Evolutionary conservation across 345 rosid genomes (phyloP).

Genomic region (Odontarrhena argentea): DNA sequence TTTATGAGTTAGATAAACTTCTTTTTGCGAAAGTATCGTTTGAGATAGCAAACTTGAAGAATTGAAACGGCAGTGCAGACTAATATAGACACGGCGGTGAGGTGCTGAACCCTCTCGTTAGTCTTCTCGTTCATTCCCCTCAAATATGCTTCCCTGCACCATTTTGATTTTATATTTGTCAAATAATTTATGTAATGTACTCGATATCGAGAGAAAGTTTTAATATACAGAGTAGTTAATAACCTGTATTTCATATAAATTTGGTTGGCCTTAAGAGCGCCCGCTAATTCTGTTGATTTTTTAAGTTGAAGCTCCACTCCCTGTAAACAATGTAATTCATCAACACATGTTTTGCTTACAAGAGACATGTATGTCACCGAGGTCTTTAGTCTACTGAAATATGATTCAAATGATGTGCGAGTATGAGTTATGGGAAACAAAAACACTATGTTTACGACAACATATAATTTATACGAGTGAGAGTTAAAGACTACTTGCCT

Average conservation of each 20-base stretch:
- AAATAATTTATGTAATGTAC: background rate
- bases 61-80: conserved; percentile 24
- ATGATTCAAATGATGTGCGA: no score
- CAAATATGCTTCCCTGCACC: conserved; percentile 39
- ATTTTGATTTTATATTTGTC: background rate
- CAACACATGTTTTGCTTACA: no score
- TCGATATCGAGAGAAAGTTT: no score
- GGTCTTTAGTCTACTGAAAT: no score
- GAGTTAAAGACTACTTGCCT: conserved; percentile 25
- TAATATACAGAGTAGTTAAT: background rate
- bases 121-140: conserved; percentile 37
- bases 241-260: conserved; percentile 31
- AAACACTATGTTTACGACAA: no score
- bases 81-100: conserved; percentile 25
- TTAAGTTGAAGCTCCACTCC: conserved; percentile 37
- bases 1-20: conserved; percentile 37
- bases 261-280: conserved; percentile 22
- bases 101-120: conserved; percentile 27
- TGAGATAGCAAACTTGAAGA: conserved; percentile 41
- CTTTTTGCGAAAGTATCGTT: conserved; percentile 39
- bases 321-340: conserved; percentile 13
- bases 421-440: no score
- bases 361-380: background rate
- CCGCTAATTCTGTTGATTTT: conserved; percentile 11
- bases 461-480: background rate